A percentile compares a stretch with the other conserved stretches of the same genome.
phyloP scores from a whole-genome alignment of 2,329 filamentous ascomycete genomes.

The Stagonosporopsis vannaccii region DNA sequence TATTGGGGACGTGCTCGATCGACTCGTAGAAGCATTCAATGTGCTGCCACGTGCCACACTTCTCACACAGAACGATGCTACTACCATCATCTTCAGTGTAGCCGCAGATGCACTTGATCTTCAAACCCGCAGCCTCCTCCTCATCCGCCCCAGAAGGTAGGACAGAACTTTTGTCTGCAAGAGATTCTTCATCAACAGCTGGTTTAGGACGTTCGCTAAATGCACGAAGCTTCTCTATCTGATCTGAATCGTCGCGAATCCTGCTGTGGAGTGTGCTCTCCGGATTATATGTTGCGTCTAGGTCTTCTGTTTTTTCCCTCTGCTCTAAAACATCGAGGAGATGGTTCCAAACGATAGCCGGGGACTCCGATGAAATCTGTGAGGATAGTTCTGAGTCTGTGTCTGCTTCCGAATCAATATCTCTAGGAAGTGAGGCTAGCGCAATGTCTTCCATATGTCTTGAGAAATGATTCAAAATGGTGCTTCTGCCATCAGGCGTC shows the following conservation, averaged over 20 bases:
- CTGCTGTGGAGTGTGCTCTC: too few relatives aligned
- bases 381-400: constrained; percentile 14
- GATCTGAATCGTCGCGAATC: too few relatives aligned
- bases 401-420: constrained; percentile 25
- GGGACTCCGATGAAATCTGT: background rate
- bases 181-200: background rate
- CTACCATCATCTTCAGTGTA: constrained; percentile 95
- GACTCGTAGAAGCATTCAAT: constrained; percentile 94
- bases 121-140: constrained; percentile 82
- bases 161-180: background rate
- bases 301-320: too few relatives aligned
- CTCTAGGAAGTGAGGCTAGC: constrained; percentile 25
- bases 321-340: too few relatives aligned
- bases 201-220: too few relatives aligned
- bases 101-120: constrained; percentile 96
- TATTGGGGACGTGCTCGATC: constrained; percentile 71
- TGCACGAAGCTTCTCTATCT: too few relatives aligned
- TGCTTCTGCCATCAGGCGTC: constrained; percentile 22
- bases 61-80: constrained; percentile 95
- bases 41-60: constrained; percentile 97
- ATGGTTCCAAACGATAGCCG: background rate
- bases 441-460: constrained; percentile 38
- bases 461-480: constrained; percentile 26
- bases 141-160: background rate
- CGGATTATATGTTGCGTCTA: too few relatives aligned